Percentiles rank a stretch among this genome's conserved stretches.
Conservation (phyloP, 306 rosid genomes). For the Lathyrus aphaca region DNA sequence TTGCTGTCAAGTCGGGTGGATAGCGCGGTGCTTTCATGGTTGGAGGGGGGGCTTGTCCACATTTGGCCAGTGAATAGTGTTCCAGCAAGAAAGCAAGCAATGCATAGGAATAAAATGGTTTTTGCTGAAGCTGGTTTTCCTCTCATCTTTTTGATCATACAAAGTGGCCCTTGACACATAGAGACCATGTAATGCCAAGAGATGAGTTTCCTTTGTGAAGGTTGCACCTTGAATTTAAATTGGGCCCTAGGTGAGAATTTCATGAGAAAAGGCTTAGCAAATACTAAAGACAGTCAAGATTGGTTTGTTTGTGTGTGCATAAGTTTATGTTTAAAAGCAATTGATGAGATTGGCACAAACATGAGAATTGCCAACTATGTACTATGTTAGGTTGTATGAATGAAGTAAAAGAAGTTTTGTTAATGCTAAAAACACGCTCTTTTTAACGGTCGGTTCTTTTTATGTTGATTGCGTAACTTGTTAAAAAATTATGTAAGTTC, state of each 20-base stretch:
- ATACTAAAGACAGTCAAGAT: not conserved
- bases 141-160: slow-evolving; percentile 53
- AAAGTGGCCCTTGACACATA: slow-evolving; percentile 7
- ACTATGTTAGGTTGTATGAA: slow-evolving; percentile 38
- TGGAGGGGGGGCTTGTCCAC: slow-evolving; percentile 56
- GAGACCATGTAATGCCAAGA: slow-evolving; percentile 17
- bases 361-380: slow-evolving; percentile 7
- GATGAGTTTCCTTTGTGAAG: slow-evolving; percentile 28
- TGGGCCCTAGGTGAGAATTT: slow-evolving; percentile 4
- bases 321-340: not conserved
- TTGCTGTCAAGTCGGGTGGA: slow-evolving; percentile 39
- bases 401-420: slow-evolving; percentile 31
- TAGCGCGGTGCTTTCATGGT: not conserved
- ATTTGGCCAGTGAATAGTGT: slow-evolving; percentile 68
- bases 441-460: not conserved
- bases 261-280: slow-evolving; percentile 18
- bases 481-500: not conserved
- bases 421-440: not conserved
- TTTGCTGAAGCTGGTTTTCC: slow-evolving; percentile 63
- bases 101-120: slow-evolving; percentile 54
- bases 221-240: slow-evolving; percentile 34
- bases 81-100: slow-evolving; percentile 78
- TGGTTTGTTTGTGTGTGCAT: not conserved
- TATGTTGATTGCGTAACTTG: not conserved
- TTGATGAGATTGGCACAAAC: slow-evolving; percentile 25